Evolutionary conservation across 129 eudicot species (phyloP).

Genomic region (Escallonia rubra): DNA sequence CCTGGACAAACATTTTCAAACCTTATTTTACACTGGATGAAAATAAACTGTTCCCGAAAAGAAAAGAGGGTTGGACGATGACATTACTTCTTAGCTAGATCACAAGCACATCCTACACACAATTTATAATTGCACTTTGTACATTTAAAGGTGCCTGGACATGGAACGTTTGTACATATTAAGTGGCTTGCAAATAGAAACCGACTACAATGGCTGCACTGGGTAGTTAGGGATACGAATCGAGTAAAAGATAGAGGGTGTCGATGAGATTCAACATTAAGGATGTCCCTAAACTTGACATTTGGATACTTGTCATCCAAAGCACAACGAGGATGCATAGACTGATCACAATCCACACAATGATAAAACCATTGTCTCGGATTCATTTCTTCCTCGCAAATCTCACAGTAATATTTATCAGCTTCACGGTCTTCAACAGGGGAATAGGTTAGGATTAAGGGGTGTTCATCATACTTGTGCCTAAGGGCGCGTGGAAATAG

Average conservation of each 20-base stretch:
- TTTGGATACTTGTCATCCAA: not conserved
- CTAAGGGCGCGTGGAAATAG: not conserved
- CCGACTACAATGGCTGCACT: no score
- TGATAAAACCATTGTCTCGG: not conserved
- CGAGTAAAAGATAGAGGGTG: not conserved
- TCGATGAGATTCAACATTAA: not conserved
- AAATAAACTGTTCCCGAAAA: no score
- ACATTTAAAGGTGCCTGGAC: no score
- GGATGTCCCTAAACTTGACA: not conserved
- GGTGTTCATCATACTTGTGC: not conserved
- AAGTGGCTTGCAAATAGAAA: no score
- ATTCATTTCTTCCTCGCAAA: not conserved
- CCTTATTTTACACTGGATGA: no score
- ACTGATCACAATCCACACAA: not conserved
- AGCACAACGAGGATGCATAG: not conserved
- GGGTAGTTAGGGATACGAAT: no score
- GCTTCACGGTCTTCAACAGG: not conserved
- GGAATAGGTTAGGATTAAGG: not conserved
- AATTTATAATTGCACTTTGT: no score
- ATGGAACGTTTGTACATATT: no score
- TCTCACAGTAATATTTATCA: not conserved
- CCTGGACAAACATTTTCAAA: no score
- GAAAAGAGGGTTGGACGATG: no score
- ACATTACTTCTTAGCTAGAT: no score
- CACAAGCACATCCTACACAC: no score